Base-by-base conservation (phyloP, 2,329 filamentous ascomycete genomes). In the Penicillium polonicum region DNA sequence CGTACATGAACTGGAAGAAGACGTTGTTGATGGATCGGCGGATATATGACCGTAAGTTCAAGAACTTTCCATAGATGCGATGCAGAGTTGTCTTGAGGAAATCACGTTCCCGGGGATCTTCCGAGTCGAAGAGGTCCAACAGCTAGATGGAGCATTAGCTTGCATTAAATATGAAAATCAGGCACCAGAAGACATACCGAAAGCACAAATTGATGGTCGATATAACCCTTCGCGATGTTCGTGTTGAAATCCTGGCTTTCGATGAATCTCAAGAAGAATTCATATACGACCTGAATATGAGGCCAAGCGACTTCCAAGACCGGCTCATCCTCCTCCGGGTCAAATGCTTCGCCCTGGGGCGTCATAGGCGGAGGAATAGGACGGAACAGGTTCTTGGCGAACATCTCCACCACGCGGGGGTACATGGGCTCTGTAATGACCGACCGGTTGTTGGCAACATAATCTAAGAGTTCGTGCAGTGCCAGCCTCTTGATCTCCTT, bases 241-340 rank as follows among this genome's bases (percentile, higher is more conserved):
- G 94, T 99, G 81, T 97, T 99, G 83, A 99, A 99, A 76, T 99
- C 94, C 75, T 97, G 94, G 77, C 94, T 97, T 77, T 99, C 94
- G 68, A 99, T 99, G 78, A 99, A 99, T 59, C 94, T 86, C 61
- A 99, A 82, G 82, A 99, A 99, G 82, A 99, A 99, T 77, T 99
- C 94, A 77, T 99, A 99, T 41, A 99, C 94, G 56, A 99, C 94
- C 78, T 99, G 94, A 60, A 99, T 99, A 74, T 99, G 94, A 8
- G 94, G 94, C 94, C 94, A 99, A 5, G 94, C 94, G 36, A 99
- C 94, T 79, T 99, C 94, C 57, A 99, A 82, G 35, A 99, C 94
- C 1, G 94, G 94, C 74, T 99, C 94, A 68, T 99, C 94, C 79
- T 99, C 94, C 76, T 99, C 94, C 0, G 94, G 94, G 72, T 99